phyloP scores from a whole-genome alignment of 1,284 basidiomycete species.

The Chalciporus piperatoides region DNA sequence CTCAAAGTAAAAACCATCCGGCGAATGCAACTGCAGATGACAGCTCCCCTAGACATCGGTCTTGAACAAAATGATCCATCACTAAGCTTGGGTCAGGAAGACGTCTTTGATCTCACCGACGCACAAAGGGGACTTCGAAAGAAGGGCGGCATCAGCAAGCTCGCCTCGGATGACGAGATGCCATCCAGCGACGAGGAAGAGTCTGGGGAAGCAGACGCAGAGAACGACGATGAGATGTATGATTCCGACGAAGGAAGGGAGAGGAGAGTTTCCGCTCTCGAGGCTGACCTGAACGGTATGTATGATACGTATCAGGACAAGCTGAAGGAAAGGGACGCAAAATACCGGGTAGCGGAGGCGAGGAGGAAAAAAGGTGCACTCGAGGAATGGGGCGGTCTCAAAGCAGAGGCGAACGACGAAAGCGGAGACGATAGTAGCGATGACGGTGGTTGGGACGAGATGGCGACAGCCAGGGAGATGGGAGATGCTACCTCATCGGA shows the following conservation, averaged over 20 bases:
- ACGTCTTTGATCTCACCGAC: conserved; percentile 80
- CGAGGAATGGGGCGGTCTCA: conserved; percentile 79
- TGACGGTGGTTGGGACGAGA: conserved; percentile 75
- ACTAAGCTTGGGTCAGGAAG: conserved; percentile 68
- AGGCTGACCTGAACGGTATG: conserved; percentile 83
- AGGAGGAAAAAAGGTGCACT: conserved; percentile 71
- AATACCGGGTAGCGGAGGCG: conserved; percentile 85
- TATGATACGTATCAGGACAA: conserved; percentile 88
- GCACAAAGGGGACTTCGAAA: conserved; percentile 48
- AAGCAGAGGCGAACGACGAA: conserved; percentile 47
- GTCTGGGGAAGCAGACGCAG: conserved; percentile 39
- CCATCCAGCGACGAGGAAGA: conserved; percentile 38
- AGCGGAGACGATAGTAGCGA: conserved; percentile 44
- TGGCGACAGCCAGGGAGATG: conserved; percentile 60
- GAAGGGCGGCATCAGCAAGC: conserved; percentile 42
- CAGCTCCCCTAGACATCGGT: conserved; percentile 92
- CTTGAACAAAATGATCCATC: conserved; percentile 79
- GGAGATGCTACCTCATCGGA: conserved; percentile 58
- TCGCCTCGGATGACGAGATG: conserved; percentile 51
- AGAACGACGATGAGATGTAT: conserved; percentile 49
- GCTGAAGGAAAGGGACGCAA: conserved; percentile 83
- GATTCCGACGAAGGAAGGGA: conserved; percentile 74
- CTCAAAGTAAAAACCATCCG: conserved; percentile 84
- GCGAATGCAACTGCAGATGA: conserved; percentile 98
- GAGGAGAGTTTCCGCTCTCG: conserved; percentile 61